Percentiles rank a stretch among this genome's conserved stretches.
phyloP scores from a whole-genome alignment of 106 monocot species.

The Apostasia shenzhenica region DNA sequence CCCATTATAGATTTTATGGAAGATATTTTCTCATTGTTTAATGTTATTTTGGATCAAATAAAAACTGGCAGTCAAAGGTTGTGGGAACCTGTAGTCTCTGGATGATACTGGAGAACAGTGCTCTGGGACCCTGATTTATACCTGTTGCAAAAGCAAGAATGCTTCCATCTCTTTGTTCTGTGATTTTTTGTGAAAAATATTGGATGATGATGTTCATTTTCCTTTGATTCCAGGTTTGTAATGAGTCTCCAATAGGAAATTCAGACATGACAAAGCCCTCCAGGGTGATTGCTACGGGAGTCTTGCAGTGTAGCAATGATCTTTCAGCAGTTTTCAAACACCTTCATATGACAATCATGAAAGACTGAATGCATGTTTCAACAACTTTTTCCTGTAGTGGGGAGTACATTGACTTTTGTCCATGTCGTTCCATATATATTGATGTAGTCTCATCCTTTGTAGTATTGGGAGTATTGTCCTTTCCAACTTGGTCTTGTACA shows the following conservation, averaged over 20 bases:
- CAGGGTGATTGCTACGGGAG: slow-evolving; percentile 87
- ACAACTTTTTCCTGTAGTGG: too few species aligned
- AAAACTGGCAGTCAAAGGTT: slow-evolving; percentile 71
- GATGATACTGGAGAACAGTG: slow-evolving; percentile 81
- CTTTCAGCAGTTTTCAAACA: not conserved
- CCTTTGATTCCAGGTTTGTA: slow-evolving; percentile 62
- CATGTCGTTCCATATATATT: too few species aligned
- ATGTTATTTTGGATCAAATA: not conserved
- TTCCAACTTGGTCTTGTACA: too few species aligned
- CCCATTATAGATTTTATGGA: too few species aligned
- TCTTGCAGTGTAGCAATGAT: slow-evolving; percentile 64
- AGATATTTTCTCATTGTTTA: not conserved
- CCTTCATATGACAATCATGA: not conserved
- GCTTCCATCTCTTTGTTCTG: not conserved
- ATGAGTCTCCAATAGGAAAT: slow-evolving; percentile 94
- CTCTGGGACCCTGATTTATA: slow-evolving; percentile 93
- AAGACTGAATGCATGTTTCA: too few species aligned
- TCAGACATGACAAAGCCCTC: slow-evolving; percentile 84
- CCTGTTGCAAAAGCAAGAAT: slow-evolving; percentile 72
- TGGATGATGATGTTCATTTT: slow-evolving; percentile 1
- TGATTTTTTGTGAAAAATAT: not conserved
- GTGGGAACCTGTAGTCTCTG: slow-evolving; percentile 99
- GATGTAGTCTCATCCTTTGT: too few species aligned
- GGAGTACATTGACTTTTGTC: too few species aligned
- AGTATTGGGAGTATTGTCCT: too few species aligned